These are phyloP conservation scores for Grosmannia clavigera DNA, from an alignment of 2,329 filamentous ascomycete species.

Conservation along the genomic window DNA sequence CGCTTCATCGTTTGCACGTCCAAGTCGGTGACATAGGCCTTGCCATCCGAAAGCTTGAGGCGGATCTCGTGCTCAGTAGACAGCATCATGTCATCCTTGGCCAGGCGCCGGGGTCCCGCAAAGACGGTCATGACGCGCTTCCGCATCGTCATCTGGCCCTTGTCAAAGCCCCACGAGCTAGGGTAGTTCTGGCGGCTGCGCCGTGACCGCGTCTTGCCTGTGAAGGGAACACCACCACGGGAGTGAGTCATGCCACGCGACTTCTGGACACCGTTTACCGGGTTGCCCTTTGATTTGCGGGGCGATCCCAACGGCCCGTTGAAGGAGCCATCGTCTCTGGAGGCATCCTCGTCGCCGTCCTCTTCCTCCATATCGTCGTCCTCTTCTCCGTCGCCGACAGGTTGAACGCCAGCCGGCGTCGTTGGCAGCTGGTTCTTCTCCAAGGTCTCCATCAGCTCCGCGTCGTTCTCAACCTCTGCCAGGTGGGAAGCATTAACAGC, in stretches of 20 bases:
- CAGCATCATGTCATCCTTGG: slow-evolving; percentile 99
- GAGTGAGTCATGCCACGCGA: slow-evolving; percentile 66
- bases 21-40: slow-evolving; percentile 80
- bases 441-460: slow-evolving; percentile 47
- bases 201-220: slow-evolving; percentile 50
- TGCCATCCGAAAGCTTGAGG: slow-evolving; percentile 61
- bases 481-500: slow-evolving; percentile 56
- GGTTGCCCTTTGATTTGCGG: slow-evolving; percentile 41
- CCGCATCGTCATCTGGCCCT: slow-evolving; percentile 95
- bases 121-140: slow-evolving; percentile 92
- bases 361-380: slow-evolving; percentile 38
- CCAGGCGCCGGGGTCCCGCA: slow-evolving; percentile 73
- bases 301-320: slow-evolving; percentile 22
- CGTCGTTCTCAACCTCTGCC: slow-evolving; percentile 52
- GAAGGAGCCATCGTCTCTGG: slow-evolving; percentile 11
- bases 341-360: slow-evolving; percentile 43
- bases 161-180: slow-evolving; percentile 81
- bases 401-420: slow-evolving; percentile 26
- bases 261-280: slow-evolving; percentile 46
- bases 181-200: slow-evolving; percentile 93
- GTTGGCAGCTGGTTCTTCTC: slow-evolving; percentile 51
- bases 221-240: slow-evolving; percentile 54
- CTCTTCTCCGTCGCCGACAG: slow-evolving; percentile 26
- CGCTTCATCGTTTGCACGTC: slow-evolving; percentile 83
- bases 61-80: slow-evolving; percentile 90